A percentile compares a stretch with the other conserved stretches of the same genome.
phyloP scores from a whole-genome alignment of 2,329 filamentous ascomycete genomes.

The Biscogniauxia marginata region DNA sequence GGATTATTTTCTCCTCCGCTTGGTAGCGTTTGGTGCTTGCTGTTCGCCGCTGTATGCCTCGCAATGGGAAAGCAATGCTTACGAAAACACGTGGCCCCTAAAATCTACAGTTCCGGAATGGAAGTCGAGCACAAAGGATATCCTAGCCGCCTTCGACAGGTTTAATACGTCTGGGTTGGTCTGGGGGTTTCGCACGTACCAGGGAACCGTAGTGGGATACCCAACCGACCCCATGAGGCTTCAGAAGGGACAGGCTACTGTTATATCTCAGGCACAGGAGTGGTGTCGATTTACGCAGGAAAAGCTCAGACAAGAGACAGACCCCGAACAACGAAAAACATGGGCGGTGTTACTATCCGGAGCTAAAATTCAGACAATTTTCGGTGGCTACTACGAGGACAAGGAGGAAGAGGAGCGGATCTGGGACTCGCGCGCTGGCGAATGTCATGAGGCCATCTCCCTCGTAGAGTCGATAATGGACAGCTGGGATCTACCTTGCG shows the following conservation, averaged over 20 bases:
- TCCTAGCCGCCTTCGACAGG: conserved; percentile 8
- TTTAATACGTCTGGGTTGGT: conserved; percentile 12
- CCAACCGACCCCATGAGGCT: conserved; percentile 3
- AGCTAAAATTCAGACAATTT: conserved; percentile 15
- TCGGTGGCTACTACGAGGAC: conserved; percentile 2
- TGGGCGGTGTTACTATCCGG: conserved; percentile 15
- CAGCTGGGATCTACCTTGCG: neutral
- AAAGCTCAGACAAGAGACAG: conserved; percentile 8
- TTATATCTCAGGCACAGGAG: conserved; percentile 2
- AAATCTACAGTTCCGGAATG: conserved; percentile 1
- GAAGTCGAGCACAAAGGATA: neutral
- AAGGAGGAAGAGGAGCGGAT: conserved; percentile 6
- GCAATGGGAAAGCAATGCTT: conserved; percentile 5
- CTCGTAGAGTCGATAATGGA: conserved; percentile 9
- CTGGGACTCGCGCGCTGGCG: conserved; percentile 11
- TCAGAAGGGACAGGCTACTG: conserved; percentile 6
- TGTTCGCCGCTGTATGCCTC: conserved; percentile 12
- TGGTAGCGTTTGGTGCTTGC: conserved; percentile 11
- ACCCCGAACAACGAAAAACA: conserved; percentile 1
- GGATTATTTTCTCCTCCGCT: conserved; percentile 16
- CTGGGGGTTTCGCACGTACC: conserved; percentile 12
- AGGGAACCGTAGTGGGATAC: neutral
- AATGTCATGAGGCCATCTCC: conserved; percentile 9
- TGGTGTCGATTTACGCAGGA: conserved; percentile 11
- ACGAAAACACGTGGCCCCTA: conserved; percentile 1